phyloP scores from a whole-genome alignment of 495 filamentous ascomycete genomes.

The Hyaloscypha hepaticicola region DNA sequence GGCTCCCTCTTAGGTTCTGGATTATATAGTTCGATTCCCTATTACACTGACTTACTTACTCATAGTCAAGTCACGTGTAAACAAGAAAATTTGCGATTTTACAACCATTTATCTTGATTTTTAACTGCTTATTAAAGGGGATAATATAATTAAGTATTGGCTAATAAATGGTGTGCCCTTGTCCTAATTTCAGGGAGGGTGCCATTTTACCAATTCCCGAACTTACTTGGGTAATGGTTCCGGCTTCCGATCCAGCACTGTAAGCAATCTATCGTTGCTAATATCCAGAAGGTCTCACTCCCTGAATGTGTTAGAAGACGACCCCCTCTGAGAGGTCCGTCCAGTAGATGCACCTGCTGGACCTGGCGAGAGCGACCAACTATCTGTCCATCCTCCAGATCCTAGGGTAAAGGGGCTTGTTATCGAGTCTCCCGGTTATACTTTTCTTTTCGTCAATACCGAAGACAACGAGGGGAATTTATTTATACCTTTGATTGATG shows the following conservation, averaged over 20 bases:
- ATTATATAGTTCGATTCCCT: too few species aligned
- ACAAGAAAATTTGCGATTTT: too few species aligned
- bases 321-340: constrained; percentile 3
- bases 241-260: neutral
- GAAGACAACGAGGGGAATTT: too few species aligned
- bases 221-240: neutral
- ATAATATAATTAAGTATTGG: too few species aligned
- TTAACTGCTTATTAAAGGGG: too few species aligned
- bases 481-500: constrained; percentile 12
- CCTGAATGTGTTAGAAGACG: constrained; percentile 8
- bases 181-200: too few species aligned
- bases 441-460: neutral
- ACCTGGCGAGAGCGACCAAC: constrained; percentile 18
- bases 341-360: constrained; percentile 6
- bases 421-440: constrained; percentile 23
- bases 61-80: too few species aligned
- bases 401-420: constrained; percentile 18
- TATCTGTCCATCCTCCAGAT: constrained; percentile 17
- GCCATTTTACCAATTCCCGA: too few species aligned
- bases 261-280: neutral
- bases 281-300: constrained; percentile 32
- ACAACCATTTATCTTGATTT: too few species aligned
- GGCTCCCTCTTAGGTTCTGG: too few species aligned
- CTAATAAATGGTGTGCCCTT: too few species aligned
- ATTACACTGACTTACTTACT: too few species aligned